Percentiles rank a stretch among this genome's conserved stretches.
Evolutionary conservation across 2,329 filamentous ascomycete genomes (phyloP).

Genomic region (Aspergillus vadensis): DNA sequence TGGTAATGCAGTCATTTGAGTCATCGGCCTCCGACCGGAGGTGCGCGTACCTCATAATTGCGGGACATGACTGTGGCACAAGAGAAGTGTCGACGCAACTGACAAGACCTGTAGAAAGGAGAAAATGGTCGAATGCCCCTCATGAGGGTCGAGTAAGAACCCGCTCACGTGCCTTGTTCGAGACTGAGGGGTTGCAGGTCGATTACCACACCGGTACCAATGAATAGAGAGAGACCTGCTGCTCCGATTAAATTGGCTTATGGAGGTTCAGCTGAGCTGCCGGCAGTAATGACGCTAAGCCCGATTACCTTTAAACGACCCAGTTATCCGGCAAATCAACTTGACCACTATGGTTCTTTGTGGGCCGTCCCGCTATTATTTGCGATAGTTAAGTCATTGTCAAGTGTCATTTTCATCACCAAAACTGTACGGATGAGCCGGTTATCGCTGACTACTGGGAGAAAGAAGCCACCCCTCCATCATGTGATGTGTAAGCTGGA

Average conservation of each 20-base stretch:
- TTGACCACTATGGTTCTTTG: neutral
- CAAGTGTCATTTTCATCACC: neutral
- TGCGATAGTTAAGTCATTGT: neutral
- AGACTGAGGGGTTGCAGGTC: slow-evolving; percentile 7
- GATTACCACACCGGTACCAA: neutral
- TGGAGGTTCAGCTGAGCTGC: neutral
- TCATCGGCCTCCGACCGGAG: neutral
- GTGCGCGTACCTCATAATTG: slow-evolving; percentile 40
- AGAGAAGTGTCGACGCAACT: slow-evolving; percentile 34
- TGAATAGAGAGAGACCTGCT: neutral
- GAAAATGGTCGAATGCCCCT: slow-evolving; percentile 27
- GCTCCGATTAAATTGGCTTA: neutral
- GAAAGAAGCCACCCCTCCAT: neutral
- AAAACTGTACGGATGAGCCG: neutral
- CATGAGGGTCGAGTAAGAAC: slow-evolving; percentile 29
- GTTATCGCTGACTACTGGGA: neutral
- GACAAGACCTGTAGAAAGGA: slow-evolving; percentile 20
- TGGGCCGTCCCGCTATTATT: neutral
- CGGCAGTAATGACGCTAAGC: neutral
- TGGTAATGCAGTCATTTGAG: neutral
- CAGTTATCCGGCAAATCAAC: neutral
- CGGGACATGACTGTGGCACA: slow-evolving; percentile 39
- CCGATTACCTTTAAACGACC: neutral
- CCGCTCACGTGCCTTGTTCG: slow-evolving; percentile 13
- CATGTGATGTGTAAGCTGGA: neutral